These are phyloP conservation scores for Microthlaspi erraticum DNA, from an alignment of 345 rosid species.

Conservation along the genomic window DNA sequence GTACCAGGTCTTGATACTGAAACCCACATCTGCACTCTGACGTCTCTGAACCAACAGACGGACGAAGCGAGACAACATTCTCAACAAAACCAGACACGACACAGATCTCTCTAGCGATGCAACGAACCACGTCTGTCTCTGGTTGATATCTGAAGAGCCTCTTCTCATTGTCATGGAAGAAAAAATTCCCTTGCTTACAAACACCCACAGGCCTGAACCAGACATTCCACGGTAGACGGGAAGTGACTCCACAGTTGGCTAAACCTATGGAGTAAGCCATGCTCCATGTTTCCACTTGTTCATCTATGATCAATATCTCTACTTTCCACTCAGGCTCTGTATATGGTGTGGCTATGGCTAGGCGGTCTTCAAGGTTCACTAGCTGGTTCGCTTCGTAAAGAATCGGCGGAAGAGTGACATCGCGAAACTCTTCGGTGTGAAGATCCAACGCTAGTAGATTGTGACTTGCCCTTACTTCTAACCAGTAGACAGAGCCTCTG, in stretches of 20 bases:
- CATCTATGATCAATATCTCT: background rate
- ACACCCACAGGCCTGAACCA: background rate
- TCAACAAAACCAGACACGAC: too few relatives aligned
- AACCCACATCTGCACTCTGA: too few relatives aligned
- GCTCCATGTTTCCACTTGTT: slow-evolving; percentile 7
- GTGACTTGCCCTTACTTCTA: background rate
- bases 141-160: too few relatives aligned
- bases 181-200: too few relatives aligned
- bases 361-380: slow-evolving; percentile 16
- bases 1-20: too few relatives aligned
- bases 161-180: too few relatives aligned
- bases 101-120: too few relatives aligned
- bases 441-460: slow-evolving; percentile 10
- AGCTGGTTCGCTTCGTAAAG: background rate
- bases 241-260: background rate
- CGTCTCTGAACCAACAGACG: too few relatives aligned
- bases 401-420: background rate
- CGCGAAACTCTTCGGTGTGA: slow-evolving; percentile 9
- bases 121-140: too few relatives aligned
- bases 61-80: too few relatives aligned
- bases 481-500: slow-evolving; percentile 26
- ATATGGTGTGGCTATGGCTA: background rate
- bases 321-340: background rate
- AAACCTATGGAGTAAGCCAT: background rate
- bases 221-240: background rate